Base-by-base conservation (phyloP, 768 basidiomycete species). In the Suillus bovinus region DNA sequence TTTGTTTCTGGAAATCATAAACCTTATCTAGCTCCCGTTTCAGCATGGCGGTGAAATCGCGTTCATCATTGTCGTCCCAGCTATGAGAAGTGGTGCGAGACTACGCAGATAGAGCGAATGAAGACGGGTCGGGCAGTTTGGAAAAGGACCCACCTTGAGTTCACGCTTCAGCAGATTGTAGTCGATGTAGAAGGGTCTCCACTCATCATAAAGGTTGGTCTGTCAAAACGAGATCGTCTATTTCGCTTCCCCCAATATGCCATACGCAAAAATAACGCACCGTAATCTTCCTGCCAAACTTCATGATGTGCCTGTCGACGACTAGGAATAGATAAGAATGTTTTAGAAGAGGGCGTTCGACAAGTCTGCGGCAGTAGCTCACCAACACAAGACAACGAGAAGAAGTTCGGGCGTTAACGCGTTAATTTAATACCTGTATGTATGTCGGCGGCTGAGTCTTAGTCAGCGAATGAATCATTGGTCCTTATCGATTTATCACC, bases 1-100 rank as follows among this genome's bases (percentile, higher is more conserved):
- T 99, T 38, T 81, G 78, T 72, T 88, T 91, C 73, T 99, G 96
- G 72, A 99, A 99, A 70, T 89, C 88, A 68, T 96, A 90, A 49
- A 98, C 88, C 78, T 99, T 99, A 70, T 95, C 92, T 36, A 99
- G 82, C 78, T 99, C 95, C 62, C 80, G 80, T 69, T 91, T 89
- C 60, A 98, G 86, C 79, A 89, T 84, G 47, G 71, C 74, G 13
- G 87, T 89, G 71, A 99, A 99, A 44, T 91, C 86, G 38, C 80
- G 79, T 77, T 99, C 96, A 72, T 97, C 94, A 16, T 80, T 76
- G 50, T 85, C 84, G 36, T 80, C 84, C 96, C 96, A 98, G 50
- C 75, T 73, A 24, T 78, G 81, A 16, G 78, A 76, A 5, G 83
- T 81, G 4, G 85, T 90, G 36, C 84, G 80, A 55, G 74, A 70